Percentiles rank a stretch among this genome's conserved stretches.
phyloP scores from a whole-genome alignment of 306 rosid genomes.

The Cicer judaicum region DNA sequence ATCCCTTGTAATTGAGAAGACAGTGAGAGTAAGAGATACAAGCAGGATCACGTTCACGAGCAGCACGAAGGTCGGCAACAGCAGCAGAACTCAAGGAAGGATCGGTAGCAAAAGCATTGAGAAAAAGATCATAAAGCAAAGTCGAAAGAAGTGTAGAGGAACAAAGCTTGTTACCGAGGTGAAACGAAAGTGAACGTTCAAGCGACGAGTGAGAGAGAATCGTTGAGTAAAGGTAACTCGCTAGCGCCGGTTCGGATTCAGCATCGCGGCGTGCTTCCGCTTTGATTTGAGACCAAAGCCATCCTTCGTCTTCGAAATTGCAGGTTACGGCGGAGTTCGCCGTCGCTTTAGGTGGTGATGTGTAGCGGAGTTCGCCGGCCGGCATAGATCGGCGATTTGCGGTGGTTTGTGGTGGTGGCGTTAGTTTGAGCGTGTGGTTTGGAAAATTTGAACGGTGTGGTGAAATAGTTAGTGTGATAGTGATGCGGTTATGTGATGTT shows the following conservation, averaged over 20 bases:
- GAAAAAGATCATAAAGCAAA: conserved; percentile 86
- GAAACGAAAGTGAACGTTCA: conserved; percentile 80
- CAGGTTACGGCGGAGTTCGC: conserved; percentile 20
- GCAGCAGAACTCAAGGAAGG: conserved; percentile 66
- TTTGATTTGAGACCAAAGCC: conserved; percentile 81
- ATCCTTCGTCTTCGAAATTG: conserved; percentile 52
- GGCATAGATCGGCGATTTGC: conserved; percentile 53
- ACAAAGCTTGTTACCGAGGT: conserved; percentile 90
- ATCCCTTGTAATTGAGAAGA: conserved; percentile 93
- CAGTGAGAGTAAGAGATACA: conserved; percentile 91
- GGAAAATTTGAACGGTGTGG: neutral
- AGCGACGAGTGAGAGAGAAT: conserved; percentile 82
- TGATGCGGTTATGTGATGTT: neutral
- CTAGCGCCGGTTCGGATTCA: conserved; percentile 90
- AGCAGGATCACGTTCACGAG: conserved; percentile 81
- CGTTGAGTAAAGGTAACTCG: conserved; percentile 95
- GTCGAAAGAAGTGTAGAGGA: conserved; percentile 94
- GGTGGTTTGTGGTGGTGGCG: conserved; percentile 4
- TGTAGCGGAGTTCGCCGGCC: conserved; percentile 55
- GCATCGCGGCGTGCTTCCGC: conserved; percentile 92
- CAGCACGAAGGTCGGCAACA: conserved; percentile 83
- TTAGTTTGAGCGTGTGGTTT: neutral
- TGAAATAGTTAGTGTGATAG: neutral
- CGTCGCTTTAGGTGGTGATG: conserved; percentile 33
- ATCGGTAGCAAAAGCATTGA: conserved; percentile 74